A percentile compares a stretch with the other conserved stretches of the same genome.
These are phyloP conservation scores for Trichosporon sp. DNA, from an alignment of 1,284 basidiomycete genomes.

Conservation along the genomic window DNA sequence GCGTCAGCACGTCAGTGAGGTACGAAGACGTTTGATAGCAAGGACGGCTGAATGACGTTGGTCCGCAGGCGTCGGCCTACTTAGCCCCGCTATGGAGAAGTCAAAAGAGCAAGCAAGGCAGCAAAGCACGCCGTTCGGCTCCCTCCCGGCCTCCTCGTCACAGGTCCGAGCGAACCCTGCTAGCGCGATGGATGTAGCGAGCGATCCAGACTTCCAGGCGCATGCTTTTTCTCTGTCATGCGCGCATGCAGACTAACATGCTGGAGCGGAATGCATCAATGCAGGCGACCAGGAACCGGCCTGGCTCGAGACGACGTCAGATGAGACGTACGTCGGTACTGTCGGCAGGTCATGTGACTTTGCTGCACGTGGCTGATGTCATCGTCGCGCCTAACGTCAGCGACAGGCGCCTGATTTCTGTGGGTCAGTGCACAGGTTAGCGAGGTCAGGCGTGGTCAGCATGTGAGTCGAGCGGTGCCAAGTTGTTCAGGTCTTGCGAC, in stretches of 20 bases:
- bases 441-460: not conserved
- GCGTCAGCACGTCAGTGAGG: not conserved
- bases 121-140: too few species aligned
- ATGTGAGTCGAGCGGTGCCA: not conserved
- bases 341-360: not conserved
- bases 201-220: too few species aligned
- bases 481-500: not conserved
- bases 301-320: not conserved
- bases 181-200: too few species aligned
- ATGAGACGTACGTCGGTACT: too few species aligned
- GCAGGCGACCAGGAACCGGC: not conserved
- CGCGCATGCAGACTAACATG: too few species aligned
- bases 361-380: not conserved
- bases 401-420: not conserved
- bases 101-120: too few species aligned
- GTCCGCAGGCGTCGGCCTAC: too few species aligned
- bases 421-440: not conserved
- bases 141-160: too few species aligned
- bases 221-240: not conserved
- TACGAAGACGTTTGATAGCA: not conserved
- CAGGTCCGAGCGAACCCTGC: too few species aligned
- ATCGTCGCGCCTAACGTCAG: not conserved
- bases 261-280: too few species aligned
- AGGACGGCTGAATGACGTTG: not conserved
- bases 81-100: too few species aligned